Conservation (phyloP, 345 rosid genomes). For the Eucalyptus curtisii region DNA sequence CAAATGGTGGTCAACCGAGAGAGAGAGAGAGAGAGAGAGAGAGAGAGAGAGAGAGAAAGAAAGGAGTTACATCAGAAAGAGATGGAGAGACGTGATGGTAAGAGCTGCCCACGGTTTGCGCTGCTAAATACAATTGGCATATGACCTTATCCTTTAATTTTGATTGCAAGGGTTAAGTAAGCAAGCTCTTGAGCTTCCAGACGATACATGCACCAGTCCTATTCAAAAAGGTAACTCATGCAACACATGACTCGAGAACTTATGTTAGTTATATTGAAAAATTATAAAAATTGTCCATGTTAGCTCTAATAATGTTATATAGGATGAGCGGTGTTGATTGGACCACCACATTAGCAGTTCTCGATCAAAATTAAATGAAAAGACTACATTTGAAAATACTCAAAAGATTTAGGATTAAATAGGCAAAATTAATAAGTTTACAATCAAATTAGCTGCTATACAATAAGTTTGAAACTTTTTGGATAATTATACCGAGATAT, state of each 20-base stretch:
- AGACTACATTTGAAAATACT: neutral
- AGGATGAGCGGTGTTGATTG: rapidly evolving
- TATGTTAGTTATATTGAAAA: neutral
- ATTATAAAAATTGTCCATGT: rapidly evolving
- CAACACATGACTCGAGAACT: neutral
- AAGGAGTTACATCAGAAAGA: neutral
- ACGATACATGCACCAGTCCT: neutral
- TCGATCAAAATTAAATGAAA: rapidly evolving
- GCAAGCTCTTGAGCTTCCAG: neutral
- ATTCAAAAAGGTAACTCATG: neutral
- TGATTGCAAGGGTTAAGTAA: neutral
- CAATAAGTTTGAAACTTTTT: neutral
- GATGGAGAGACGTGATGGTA: neutral
- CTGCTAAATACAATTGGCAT: neutral
- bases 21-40: no score
- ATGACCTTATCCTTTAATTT: neutral
- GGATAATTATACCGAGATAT: neutral
- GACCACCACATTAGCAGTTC: neutral
- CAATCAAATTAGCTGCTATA: rapidly evolving
- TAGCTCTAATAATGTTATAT: rapidly evolving
- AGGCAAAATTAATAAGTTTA: neutral
- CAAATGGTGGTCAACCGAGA: neutral
- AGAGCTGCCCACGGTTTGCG: neutral
- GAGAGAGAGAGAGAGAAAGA: no score
- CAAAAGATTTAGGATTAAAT: neutral